Evolutionary conservation across 768 basidiomycete species (phyloP), one percentile per base, ranked within the genome.

Genomic region (Piloderma croceum): DNA sequence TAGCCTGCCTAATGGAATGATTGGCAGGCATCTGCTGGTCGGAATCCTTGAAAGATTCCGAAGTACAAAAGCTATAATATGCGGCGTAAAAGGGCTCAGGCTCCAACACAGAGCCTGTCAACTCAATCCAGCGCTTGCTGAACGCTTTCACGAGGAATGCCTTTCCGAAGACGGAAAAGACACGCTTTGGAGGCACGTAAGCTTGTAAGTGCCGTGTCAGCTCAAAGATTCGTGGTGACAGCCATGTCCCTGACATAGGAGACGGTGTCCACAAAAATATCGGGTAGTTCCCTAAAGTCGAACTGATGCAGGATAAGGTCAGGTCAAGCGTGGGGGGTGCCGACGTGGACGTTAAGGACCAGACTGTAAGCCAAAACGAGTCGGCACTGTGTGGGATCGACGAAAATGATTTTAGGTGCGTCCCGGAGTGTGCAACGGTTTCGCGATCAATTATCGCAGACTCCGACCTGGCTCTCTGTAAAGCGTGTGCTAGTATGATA

Each of bases 131-230:
- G 22, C 47, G 46, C 35, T 54, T 57, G 29, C 65, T 52, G 44
- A 79, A 78, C 5, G 63, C 42, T 47, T 62, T 65, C 39, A 68
- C 64, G 13, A 76, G 58, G 7, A 46, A 25, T 1, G 64, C 59
- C 46, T 62, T 60, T 24, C 74, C 73, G 47, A 76, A 77, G 27
- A 77, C 57, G 36, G 76, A 69, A 54, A 71, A 77, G 31, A 76
- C 70, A 38, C 74, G 73, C 37, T 62, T 61, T 0, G 61, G 58
- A 2, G 63, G 59, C 10, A 74, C 63, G 36, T 62, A 64, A 19
- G 42, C 52, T 7, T 45, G 48, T 27, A 78, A 54, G 47, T 63
- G 61, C 18, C 62, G 59, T 5, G 60, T 59, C 13, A 77, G 54
- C 39, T 57, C 54, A 24, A 48, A 41, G 15, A 74, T 47, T 10